These are phyloP conservation scores for Castanopsis chinensis DNA, from an alignment of 306 rosid species.

Conservation along the genomic window DNA sequence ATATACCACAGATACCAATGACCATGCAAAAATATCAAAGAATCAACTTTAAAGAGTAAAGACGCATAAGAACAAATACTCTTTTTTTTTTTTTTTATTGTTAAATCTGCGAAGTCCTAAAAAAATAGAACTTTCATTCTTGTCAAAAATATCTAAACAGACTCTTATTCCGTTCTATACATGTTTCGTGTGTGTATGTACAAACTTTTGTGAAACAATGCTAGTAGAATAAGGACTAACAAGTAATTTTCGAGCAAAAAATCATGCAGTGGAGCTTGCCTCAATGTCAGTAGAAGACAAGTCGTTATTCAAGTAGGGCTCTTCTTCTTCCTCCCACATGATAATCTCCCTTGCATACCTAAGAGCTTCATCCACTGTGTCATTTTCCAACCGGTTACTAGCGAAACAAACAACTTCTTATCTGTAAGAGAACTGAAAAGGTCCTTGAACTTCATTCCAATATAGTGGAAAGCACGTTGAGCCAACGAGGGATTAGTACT, in stretches of 20 bases:
- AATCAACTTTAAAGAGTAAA: background rate
- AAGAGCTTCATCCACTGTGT: conserved; percentile 57
- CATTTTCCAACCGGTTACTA: conserved; percentile 53
- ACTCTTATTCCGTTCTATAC: background rate
- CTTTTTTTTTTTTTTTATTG: background rate
- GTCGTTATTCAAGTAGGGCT: conserved; percentile 27
- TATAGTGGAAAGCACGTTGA: conserved; percentile 58
- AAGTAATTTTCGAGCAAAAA: background rate
- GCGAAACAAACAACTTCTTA: conserved; percentile 63
- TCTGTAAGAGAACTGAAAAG: conserved; percentile 42
- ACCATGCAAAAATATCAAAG: conserved; percentile 3
- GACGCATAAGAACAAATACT: background rate
- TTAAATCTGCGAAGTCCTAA: background rate
- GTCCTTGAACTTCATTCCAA: conserved; percentile 69
- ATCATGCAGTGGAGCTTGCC: conserved; percentile 28
- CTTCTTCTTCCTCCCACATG: conserved; percentile 40
- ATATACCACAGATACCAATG: conserved; percentile 13
- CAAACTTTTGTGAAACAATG: conserved; percentile 8
- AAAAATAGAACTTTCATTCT: background rate
- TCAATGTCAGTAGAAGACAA: conserved; percentile 49
- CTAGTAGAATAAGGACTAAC: background rate
- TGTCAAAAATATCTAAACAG: background rate
- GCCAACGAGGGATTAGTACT: conserved; percentile 49
- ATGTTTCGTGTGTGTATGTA: conserved; percentile 2
- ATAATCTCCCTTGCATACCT: conserved; percentile 68